Conservation (phyloP, 2,329 filamentous ascomycete species). For the Phyllosticta citriasiana region DNA sequence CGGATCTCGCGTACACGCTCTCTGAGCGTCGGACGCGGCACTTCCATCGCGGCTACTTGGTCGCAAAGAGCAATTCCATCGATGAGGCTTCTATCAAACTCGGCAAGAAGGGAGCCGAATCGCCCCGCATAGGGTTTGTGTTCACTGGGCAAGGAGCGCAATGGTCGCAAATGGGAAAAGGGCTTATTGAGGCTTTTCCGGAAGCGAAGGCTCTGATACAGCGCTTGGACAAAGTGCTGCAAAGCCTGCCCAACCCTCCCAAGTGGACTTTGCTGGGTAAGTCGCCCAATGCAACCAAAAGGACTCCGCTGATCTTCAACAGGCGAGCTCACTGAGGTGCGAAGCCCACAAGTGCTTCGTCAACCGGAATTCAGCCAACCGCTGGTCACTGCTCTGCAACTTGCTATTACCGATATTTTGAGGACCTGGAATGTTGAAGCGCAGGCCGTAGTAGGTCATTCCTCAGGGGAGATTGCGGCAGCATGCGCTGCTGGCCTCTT, state of each 20-base stretch:
- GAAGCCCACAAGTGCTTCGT: slow-evolving; percentile 4
- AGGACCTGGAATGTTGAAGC: slow-evolving; percentile 2
- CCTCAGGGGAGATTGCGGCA: slow-evolving; percentile 12
- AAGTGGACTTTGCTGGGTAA: slow-evolving; percentile 9
- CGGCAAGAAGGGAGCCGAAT: background rate
- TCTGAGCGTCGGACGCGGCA: slow-evolving; percentile 1
- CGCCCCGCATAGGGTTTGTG: slow-evolving; percentile 21
- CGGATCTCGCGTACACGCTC: slow-evolving; percentile 5
- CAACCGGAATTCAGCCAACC: slow-evolving; percentile 11
- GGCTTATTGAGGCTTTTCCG: slow-evolving; percentile 7
- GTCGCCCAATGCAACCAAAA: no score
- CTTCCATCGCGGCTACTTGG: background rate
- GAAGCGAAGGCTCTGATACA: background rate
- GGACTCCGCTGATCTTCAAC: no score
- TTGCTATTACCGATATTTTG: slow-evolving; percentile 7
- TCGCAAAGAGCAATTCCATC: background rate
- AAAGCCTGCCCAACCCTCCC: slow-evolving; percentile 12
- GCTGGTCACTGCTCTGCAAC: slow-evolving; percentile 11
- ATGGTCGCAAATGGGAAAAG: slow-evolving; percentile 24
- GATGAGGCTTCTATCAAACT: background rate
- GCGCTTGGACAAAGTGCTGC: slow-evolving; percentile 14
- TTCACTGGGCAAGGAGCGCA: slow-evolving; percentile 33
- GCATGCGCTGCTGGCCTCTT: slow-evolving; percentile 12
- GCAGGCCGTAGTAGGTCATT: slow-evolving; percentile 8
- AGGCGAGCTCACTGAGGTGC: slow-evolving; percentile 11